Evolutionary conservation across 495 filamentous ascomycete species (phyloP), one percentile per base, ranked within the genome.

Genomic region (Xylaria scruposa): DNA sequence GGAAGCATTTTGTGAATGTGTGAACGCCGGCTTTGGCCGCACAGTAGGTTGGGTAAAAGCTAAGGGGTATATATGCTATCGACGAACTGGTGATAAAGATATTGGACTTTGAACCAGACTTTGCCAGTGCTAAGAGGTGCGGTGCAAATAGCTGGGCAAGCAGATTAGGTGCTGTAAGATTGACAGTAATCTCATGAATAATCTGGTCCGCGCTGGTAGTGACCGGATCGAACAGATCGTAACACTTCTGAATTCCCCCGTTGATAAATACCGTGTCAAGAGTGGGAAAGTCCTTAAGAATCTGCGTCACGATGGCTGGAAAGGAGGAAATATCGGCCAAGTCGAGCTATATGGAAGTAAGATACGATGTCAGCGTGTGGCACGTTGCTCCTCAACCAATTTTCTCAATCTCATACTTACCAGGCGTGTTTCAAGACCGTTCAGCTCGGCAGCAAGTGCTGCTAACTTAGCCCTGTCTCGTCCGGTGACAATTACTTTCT

Each of bases 401-500:
- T 54, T 29, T 54, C 1, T n/a, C 5, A 17, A 4, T 24, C 26
- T 54, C 12, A 12, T 0, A 54, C 51, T 54, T 54, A 54, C 51
- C 8, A 26, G 51, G 51, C 51, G 51, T 54, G 51, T 54, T 53
- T 54, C 51, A 9, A 54, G 51, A 24, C 51, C 21, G 10, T 54
- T 26, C 12, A 54, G 21, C 24, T 54, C 21, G 21, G 51, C 21
- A 13, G 51, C 10, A 17, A 54, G 51, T 24, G 24, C 10, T 21
- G 51, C 51, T 26, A 54, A 12, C 13, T 54, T 54, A 15, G 24
- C 9, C 51, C 78, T 77, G 26, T 77, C 85, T 21, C 85, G 82
- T 8, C 84, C 84, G 26, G 79, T 79, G 33, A 82, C 79, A 60
- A 87, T 83, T 26, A 86, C 81, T 33, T 84, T 51, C 65, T 85